Evolutionary conservation across 73 alveolate genomes (phyloP).

Genomic region (Paramecium primaurelia): DNA sequence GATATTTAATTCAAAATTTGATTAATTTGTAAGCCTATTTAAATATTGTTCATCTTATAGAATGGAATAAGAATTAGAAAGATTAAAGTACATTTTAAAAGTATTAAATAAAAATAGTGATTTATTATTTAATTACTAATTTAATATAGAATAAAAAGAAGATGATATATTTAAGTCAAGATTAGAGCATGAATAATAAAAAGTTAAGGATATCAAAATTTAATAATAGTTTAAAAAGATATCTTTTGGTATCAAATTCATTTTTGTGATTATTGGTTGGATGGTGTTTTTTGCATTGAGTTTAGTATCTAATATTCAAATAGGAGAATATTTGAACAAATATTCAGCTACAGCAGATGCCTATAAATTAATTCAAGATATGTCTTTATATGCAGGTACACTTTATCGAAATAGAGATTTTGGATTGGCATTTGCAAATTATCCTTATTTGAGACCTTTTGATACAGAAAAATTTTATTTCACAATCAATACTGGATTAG

Average conservation of each 20-base stretch:
- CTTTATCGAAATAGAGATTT: constrained; percentile 6
- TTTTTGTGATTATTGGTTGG: neutral
- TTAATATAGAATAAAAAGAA: neutral
- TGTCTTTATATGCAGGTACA: neutral
- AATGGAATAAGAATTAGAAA: neutral
- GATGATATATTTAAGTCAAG: neutral
- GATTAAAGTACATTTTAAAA: neutral
- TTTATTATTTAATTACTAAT: neutral
- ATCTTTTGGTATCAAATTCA: neutral
- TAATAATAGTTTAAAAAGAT: neutral
- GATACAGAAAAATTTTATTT: neutral
- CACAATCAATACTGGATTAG: neutral
- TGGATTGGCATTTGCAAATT: neutral
- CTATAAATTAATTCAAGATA: constrained; percentile 21
- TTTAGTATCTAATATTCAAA: neutral
- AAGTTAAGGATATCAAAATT: neutral
- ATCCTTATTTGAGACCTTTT: neutral
- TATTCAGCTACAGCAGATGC: constrained; percentile 8
- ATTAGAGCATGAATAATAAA: neutral
- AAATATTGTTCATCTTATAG: neutral
- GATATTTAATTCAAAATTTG: neutral
- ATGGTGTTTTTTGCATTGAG: neutral
- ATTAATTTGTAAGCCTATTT: neutral
- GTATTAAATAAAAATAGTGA: neutral
- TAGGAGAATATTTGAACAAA: neutral